phyloP scores from a whole-genome alignment of 768 basidiomycete species.

The Pholiota molesta region DNA sequence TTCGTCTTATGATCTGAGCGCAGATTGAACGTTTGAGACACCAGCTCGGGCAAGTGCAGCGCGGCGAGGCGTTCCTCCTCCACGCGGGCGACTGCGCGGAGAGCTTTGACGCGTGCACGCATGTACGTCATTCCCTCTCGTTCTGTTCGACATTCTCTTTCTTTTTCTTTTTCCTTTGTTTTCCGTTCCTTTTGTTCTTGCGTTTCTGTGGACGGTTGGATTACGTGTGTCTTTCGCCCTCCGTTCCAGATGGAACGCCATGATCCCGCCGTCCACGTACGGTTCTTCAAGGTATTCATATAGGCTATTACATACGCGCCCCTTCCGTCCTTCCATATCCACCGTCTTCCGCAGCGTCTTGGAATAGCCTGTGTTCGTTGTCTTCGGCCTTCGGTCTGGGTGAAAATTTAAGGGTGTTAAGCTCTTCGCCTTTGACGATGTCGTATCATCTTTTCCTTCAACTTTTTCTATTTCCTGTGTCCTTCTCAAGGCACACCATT shows the following conservation, averaged over 20 bases:
- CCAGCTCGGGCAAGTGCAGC: conserved; percentile 80
- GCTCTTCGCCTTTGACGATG: neutral
- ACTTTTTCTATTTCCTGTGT: conserved; percentile 8
- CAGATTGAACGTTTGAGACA: conserved; percentile 84
- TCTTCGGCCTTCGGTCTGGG: neutral
- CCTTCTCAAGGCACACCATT: neutral
- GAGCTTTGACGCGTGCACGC: conserved; percentile 89
- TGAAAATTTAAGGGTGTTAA: neutral
- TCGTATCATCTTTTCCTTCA: conserved; percentile 6
- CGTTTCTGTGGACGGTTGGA: neutral
- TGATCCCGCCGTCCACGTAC: too few relatives aligned
- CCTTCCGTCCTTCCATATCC: neutral
- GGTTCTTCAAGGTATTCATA: neutral
- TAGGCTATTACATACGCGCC: neutral
- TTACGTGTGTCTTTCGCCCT: neutral
- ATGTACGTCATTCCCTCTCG: conserved; percentile 47
- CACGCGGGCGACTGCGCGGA: conserved; percentile 99
- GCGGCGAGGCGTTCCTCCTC: conserved; percentile 88
- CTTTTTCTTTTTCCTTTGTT: neutral
- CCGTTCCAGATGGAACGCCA: neutral
- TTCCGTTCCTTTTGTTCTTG: neutral
- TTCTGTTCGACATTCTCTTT: neutral
- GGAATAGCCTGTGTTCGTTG: neutral
- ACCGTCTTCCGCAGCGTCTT: neutral
- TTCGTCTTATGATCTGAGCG: neutral